Percentiles rank a stretch among this genome's conserved stretches.
Evolutionary conservation across 768 basidiomycete species (phyloP).

Genomic region (Holtermannia corniformis): DNA sequence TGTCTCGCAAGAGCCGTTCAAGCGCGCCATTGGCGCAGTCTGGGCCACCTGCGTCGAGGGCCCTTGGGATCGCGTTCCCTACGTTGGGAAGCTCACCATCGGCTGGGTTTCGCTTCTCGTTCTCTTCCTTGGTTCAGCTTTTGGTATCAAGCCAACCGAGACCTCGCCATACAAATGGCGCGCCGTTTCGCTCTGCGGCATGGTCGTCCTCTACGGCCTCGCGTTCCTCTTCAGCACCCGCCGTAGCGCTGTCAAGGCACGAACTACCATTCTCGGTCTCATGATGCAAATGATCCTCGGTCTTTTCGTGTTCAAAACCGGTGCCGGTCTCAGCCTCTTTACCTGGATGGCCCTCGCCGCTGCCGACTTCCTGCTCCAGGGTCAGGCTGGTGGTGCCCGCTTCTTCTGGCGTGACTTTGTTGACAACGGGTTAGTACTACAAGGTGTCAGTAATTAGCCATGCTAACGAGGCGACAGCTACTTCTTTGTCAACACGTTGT

Average conservation of each 20-base stretch:
- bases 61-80: conserved; percentile 7
- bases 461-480: conserved; percentile 53
- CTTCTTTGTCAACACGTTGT: conserved; percentile 20
- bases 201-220: not conserved
- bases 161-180: conserved; percentile 11
- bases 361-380: conserved; percentile 64
- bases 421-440: too few relatives aligned
- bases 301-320: conserved; percentile 76
- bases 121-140: conserved; percentile 8
- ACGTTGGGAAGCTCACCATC: conserved; percentile 5
- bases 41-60: conserved; percentile 1
- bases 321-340: conserved; percentile 75
- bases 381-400: conserved; percentile 62
- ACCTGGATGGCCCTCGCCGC: conserved; percentile 61
- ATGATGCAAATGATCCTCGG: conserved; percentile 78
- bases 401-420: conserved; percentile 67
- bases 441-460: conserved; percentile 52
- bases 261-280: conserved; percentile 74
- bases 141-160: conserved; percentile 9
- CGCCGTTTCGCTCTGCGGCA: not conserved
- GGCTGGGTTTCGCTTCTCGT: conserved; percentile 6
- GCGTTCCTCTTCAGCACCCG: conserved; percentile 8
- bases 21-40: conserved; percentile 1
- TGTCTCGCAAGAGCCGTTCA: conserved; percentile 10
- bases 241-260: conserved; percentile 15